Conservation (phyloP, 495 filamentous ascomycete species). For the Penicillium robsamsonii region DNA sequence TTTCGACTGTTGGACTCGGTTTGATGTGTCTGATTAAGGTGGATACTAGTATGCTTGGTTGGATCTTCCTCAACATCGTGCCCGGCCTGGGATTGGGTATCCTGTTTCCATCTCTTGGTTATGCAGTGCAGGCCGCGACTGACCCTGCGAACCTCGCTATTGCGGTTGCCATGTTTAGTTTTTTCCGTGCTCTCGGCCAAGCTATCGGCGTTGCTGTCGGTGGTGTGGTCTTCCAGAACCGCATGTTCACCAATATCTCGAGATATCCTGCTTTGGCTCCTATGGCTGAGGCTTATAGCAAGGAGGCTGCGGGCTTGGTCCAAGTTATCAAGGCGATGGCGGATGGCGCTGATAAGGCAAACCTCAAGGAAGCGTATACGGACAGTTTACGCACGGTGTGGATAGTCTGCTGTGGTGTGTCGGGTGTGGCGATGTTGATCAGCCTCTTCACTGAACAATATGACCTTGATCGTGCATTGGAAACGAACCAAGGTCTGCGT, state of each 20-base stretch:
- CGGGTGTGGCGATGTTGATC: constrained; percentile 45
- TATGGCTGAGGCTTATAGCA: constrained; percentile 48
- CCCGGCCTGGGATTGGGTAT: constrained; percentile 50
- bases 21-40: constrained; percentile 45
- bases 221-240: constrained; percentile 60
- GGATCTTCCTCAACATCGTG: constrained; percentile 50
- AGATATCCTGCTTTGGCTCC: constrained; percentile 41
- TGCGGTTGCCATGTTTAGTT: constrained; percentile 54
- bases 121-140: constrained; percentile 50
- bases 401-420: constrained; percentile 53
- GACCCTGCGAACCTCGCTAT: constrained; percentile 42
- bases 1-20: constrained; percentile 48
- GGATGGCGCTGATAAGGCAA: constrained; percentile 33
- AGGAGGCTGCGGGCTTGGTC: constrained; percentile 59
- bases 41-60: constrained; percentile 40
- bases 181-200: constrained; percentile 56
- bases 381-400: constrained; percentile 59
- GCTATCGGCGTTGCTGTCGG: constrained; percentile 56
- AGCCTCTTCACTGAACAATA: constrained; percentile 53
- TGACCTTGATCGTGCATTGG: constrained; percentile 53
- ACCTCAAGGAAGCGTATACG: constrained; percentile 53
- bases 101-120: constrained; percentile 47
- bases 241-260: constrained; percentile 48
- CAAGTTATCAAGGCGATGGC: constrained; percentile 57
- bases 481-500: constrained; percentile 25